These are phyloP conservation scores for Anaeromyces robustus DNA, from an alignment of 192 early-diverging fungal species.

Conservation along the genomic window DNA sequence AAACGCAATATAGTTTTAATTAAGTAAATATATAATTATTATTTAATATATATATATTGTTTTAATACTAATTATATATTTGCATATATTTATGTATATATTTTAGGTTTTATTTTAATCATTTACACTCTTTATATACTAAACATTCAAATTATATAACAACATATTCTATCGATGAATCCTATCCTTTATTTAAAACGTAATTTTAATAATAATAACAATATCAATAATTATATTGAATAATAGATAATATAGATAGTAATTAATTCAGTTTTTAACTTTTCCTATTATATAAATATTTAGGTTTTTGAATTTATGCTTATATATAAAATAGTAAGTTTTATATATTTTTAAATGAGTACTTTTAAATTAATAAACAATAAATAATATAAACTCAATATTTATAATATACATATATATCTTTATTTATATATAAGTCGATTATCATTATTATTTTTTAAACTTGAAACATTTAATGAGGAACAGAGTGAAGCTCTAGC, in stretches of 20 bases:
- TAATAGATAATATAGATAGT: no score
- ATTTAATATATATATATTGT: no score
- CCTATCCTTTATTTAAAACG: background rate
- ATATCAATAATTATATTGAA: no score
- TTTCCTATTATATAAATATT: no score
- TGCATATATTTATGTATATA: background rate
- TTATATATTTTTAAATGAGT: background rate
- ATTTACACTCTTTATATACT: background rate
- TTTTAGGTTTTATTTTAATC: background rate
- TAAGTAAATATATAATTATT: background rate
- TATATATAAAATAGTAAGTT: background rate
- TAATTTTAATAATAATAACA: background rate
- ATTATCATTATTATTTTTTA: background rate
- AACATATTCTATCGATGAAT: background rate
- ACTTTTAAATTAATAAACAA: background rate
- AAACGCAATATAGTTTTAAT: background rate
- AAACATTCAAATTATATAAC: background rate
- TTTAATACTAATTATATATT: no score
- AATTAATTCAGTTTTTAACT: no score
- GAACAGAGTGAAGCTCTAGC: background rate
- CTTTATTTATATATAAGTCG: background rate
- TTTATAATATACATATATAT: background rate
- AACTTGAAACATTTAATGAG: background rate
- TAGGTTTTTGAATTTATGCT: background rate
- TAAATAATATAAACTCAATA: no score